phyloP scores from a whole-genome alignment of 148 eudicot species.

The Vaccinium macrocarpon region DNA sequence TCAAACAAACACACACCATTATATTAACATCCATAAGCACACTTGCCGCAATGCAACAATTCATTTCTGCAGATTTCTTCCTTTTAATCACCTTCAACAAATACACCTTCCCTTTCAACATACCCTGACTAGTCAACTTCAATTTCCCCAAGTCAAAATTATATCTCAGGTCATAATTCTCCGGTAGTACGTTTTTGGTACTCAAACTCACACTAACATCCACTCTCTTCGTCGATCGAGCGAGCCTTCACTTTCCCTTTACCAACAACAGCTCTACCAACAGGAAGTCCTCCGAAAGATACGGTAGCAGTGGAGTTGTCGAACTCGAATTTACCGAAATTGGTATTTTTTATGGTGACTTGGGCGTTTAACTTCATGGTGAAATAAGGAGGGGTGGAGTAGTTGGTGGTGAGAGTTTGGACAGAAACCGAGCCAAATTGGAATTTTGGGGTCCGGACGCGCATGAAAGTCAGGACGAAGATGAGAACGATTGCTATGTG shows the following conservation, averaged over 20 bases:
- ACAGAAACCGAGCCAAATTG: not conserved
- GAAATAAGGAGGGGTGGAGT: constrained; percentile 11
- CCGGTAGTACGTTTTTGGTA: not conserved
- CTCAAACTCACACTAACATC: constrained; percentile 7
- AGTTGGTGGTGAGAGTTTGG: not conserved
- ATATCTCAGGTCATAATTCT: not conserved
- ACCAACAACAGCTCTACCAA: constrained; percentile 11
- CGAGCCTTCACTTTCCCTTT: not conserved
- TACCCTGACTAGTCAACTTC: not conserved
- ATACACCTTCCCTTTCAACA: constrained; percentile 21
- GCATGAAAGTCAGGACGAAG: constrained; percentile 11
- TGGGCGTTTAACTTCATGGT: constrained; percentile 17
- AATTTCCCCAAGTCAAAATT: constrained; percentile 22
- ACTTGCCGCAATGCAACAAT: constrained; percentile 14
- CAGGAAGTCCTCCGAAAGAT: not conserved
- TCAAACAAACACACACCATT: not conserved
- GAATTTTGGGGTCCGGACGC: constrained; percentile 8
- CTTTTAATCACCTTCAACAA: constrained; percentile 18
- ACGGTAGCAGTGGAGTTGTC: not conserved
- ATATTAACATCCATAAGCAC: too few species aligned
- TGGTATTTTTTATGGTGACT: constrained; percentile 19
- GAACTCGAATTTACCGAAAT: constrained; percentile 10
- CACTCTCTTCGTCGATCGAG: constrained; percentile 22
- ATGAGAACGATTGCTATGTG: not conserved
- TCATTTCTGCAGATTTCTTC: constrained; percentile 19